Conservation (phyloP, 345 rosid genomes). For the Populus simonii region DNA sequence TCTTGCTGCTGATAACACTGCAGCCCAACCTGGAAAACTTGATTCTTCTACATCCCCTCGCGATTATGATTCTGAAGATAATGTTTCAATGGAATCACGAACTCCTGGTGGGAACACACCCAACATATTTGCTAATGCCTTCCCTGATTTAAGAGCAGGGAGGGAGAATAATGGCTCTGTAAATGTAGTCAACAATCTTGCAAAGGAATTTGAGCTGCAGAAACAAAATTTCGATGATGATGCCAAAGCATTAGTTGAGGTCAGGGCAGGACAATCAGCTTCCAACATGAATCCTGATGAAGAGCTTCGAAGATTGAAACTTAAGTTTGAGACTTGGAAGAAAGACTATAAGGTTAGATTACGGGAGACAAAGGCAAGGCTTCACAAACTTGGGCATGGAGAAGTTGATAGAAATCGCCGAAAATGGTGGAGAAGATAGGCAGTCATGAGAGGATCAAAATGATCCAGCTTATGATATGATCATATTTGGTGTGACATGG, state of each 20-base stretch:
- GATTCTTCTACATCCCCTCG: slow-evolving; percentile 55
- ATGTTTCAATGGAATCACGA: slow-evolving; percentile 50
- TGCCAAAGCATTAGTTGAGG: slow-evolving; percentile 50
- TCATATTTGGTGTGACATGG: background rate
- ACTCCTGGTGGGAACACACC: slow-evolving; percentile 66
- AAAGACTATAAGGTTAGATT: slow-evolving; percentile 76
- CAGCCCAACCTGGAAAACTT: slow-evolving; percentile 46
- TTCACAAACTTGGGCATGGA: slow-evolving; percentile 47
- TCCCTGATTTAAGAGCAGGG: slow-evolving; percentile 38
- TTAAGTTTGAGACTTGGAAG: slow-evolving; percentile 76
- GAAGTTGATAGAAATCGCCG: slow-evolving; percentile 55
- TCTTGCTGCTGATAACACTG: slow-evolving; percentile 53
- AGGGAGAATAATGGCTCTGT: slow-evolving; percentile 60
- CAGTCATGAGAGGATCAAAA: slow-evolving; percentile 22
- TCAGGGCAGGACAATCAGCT: slow-evolving; percentile 35
- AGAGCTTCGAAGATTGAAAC: slow-evolving; percentile 62
- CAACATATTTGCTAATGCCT: slow-evolving; percentile 34
- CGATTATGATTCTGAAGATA: slow-evolving; percentile 68
- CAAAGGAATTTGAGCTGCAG: slow-evolving; percentile 73
- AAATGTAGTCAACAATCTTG: slow-evolving; percentile 48
- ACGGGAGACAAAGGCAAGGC: slow-evolving; percentile 61
- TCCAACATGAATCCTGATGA: slow-evolving; percentile 45
- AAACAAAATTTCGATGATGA: slow-evolving; percentile 65
- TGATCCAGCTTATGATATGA: slow-evolving; percentile 2
- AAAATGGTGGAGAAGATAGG: slow-evolving; percentile 87